Evolutionary conservation across 345 rosid species (phyloP).

Genomic region (Corymbia maculata): DNA sequence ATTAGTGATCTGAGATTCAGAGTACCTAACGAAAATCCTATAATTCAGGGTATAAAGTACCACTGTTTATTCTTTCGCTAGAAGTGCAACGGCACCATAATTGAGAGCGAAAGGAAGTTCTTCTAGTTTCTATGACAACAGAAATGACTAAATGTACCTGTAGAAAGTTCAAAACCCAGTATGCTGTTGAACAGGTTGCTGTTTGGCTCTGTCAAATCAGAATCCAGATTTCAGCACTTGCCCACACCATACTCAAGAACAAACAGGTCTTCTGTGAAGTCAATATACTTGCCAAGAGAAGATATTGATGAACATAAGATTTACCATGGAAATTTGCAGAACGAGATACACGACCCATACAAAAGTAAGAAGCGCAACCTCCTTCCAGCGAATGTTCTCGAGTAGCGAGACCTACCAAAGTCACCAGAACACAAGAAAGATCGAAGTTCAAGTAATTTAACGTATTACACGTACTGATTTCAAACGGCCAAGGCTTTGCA

Average conservation of each 20-base stretch:
- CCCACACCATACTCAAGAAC: not conserved
- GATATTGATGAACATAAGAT: not conserved
- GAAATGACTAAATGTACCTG: slow-evolving; percentile 9
- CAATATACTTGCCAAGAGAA: not conserved
- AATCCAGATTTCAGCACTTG: not conserved
- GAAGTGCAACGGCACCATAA: not conserved
- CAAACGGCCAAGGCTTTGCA: not conserved
- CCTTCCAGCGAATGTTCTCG: slow-evolving; percentile 24
- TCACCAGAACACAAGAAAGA: not conserved
- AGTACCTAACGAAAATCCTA: not conserved
- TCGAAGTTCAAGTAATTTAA: not conserved
- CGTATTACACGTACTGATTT: not conserved
- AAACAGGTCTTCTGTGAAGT: not conserved
- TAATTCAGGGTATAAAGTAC: not conserved
- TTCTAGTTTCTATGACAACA: not conserved
- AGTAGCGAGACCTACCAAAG: slow-evolving; percentile 13
- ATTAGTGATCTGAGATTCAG: not conserved
- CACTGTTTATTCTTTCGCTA: not conserved
- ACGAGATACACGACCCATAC: slow-evolving; percentile 21
- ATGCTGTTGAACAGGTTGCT: slow-evolving; percentile 14
- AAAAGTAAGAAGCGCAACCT: slow-evolving; percentile 17
- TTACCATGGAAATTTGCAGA: slow-evolving; percentile 23
- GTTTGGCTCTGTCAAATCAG: slow-evolving; percentile 6
- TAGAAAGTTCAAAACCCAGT: slow-evolving; percentile 12
- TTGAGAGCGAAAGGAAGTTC: not conserved